phyloP scores from a whole-genome alignment of 768 basidiomycete genomes.

The Pisolithus microcarpus region DNA sequence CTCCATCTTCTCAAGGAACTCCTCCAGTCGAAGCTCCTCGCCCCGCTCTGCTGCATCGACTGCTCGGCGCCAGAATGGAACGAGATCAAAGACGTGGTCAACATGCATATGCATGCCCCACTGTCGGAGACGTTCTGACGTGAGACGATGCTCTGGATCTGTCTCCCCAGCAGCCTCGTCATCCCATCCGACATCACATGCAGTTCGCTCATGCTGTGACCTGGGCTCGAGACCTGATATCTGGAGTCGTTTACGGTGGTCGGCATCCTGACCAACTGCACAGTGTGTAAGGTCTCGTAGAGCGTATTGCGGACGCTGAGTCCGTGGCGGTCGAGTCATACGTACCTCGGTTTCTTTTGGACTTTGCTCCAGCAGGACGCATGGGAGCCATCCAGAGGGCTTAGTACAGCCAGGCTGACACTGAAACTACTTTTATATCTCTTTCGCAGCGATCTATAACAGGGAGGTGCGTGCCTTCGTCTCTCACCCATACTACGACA shows the following conservation, averaged over 20 bases:
- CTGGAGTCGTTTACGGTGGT: constrained; percentile 12
- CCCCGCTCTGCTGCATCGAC: constrained; percentile 43
- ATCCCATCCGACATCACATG: neutral
- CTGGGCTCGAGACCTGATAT: constrained; percentile 24
- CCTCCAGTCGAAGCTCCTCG: constrained; percentile 35
- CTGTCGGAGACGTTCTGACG: constrained; percentile 20
- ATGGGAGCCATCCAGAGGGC: constrained; percentile 17
- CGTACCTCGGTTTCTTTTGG: constrained; percentile 19
- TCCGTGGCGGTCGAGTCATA: neutral
- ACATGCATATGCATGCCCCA: constrained; percentile 30
- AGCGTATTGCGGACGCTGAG: constrained; percentile 1
- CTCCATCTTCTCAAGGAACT: constrained; percentile 39
- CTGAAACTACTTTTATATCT: no score
- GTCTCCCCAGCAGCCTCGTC: constrained; percentile 16
- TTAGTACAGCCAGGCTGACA: neutral
- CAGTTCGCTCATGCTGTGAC: constrained; percentile 24
- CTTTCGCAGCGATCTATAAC: no score
- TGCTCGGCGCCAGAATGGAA: constrained; percentile 48
- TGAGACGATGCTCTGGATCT: constrained; percentile 27
- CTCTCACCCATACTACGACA: no score
- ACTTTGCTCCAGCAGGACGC: constrained; percentile 13
- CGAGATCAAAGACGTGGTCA: constrained; percentile 43
- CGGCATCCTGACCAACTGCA: constrained; percentile 18
- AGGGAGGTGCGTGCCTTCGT: no score
- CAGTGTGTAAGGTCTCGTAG: constrained; percentile 20